phyloP scores from a whole-genome alignment of 345 rosid genomes.

The Citrus sp. region DNA sequence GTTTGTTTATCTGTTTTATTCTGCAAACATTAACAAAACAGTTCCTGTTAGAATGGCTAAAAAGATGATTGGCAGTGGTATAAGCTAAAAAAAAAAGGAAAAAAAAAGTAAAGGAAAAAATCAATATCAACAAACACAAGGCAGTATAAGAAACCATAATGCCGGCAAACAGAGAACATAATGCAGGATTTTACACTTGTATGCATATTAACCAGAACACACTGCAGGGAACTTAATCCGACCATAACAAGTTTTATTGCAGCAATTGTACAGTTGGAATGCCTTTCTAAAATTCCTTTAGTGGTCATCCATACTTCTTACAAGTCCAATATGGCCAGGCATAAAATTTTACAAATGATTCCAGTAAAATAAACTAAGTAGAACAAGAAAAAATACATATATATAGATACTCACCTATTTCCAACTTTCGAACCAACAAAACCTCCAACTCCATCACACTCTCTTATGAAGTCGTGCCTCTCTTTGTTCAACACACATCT shows the following conservation, averaged over 20 bases:
- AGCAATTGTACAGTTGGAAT: neutral
- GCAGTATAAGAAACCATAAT: neutral
- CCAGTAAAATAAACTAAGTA: neutral
- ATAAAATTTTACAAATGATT: neutral
- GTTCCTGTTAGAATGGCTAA: neutral
- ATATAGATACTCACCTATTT: constrained; percentile 53
- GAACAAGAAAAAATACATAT: neutral
- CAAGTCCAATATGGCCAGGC: neutral
- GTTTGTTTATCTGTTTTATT: constrained; percentile 68
- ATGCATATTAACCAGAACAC: neutral
- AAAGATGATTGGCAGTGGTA: neutral
- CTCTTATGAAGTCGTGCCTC: constrained; percentile 73
- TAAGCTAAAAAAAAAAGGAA: neutral
- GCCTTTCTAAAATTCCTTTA: constrained; percentile 3
- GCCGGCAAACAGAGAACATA: neutral
- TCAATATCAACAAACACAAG: neutral
- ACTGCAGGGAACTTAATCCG: neutral
- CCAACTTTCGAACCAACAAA: constrained; percentile 83
- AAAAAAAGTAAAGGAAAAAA: neutral
- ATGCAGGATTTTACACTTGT: neutral
- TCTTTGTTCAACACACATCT: constrained; percentile 77
- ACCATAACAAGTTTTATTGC: neutral
- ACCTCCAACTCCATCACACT: constrained; percentile 69
- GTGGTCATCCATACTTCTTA: neutral
- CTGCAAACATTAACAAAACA: constrained; percentile 30